Base-by-base conservation (phyloP, 106 monocot species). In the Hemerocallis citrina region DNA sequence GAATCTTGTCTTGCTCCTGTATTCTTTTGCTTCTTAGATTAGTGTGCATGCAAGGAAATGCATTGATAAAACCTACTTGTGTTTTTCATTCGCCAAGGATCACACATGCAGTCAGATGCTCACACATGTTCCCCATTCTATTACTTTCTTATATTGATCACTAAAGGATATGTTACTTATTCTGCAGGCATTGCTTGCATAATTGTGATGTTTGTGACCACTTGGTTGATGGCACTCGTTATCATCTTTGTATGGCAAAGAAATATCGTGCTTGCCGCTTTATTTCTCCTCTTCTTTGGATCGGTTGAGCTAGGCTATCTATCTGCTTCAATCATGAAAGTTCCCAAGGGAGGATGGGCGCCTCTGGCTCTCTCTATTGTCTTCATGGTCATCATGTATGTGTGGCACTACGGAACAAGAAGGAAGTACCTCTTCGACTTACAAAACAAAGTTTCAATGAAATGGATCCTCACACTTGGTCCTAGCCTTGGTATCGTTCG, bases 401-500 rank as follows among this genome's bases (percentile, higher is more conserved):
- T 76, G 0, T 92, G 92, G 92, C 88, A 92, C 75, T 92, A 88
- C 43, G 92, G 92, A 17, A 77, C 81, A 16, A 72, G 71, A 12
- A 57, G 76, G 10, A 88, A 85, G 21, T 85, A 88, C 64, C 73
- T 68, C 16, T 85, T 81, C 43, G 88, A 93, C 41, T 49, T 93
- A 21, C 88, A 88, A 32, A 88, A 85, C 74, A 88, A 93, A 79
- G 88, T 88, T 5, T 88, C 88, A 2, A 85, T 93, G 84, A 85
- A 85, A 64, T 85, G 88, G 88, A 81, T 93, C 49, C 74, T 93
- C 27, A 74, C 68, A 1, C 73, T 93, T 20, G 88, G 88, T 15
- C 88, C 88, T 27, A 93, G 85, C 60, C 76, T 93, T n/a, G 92
- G 92, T 9, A 81, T 93, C 9, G 85, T 93, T 15, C 80, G 92